phyloP scores from a whole-genome alignment of 2,329 filamentous ascomycete genomes.

The Aspergillus sp. region DNA sequence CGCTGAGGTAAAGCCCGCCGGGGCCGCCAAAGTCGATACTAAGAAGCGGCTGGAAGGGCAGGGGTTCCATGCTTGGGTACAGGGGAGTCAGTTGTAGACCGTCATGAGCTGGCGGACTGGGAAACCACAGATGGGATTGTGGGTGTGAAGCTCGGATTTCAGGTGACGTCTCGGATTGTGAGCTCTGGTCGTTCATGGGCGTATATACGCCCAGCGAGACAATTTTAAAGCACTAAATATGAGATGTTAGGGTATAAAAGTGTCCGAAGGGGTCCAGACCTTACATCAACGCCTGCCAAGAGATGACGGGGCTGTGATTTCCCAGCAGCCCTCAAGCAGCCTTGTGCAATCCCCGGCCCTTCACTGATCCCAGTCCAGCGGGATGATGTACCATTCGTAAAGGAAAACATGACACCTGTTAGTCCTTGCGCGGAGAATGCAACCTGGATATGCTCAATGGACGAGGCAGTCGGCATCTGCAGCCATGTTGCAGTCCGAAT shows the following conservation, averaged over 20 bases:
- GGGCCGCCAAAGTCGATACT: constrained; percentile 14
- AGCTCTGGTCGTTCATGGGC: background rate
- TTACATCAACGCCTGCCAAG: constrained; percentile 10
- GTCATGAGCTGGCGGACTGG: background rate
- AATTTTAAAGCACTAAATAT: background rate
- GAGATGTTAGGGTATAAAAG: background rate
- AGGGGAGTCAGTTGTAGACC: background rate
- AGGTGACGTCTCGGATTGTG: no score
- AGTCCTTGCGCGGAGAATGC: constrained; percentile 7
- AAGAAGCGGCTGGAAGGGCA: constrained; percentile 8
- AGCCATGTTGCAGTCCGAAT: no score
- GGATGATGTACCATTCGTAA: background rate
- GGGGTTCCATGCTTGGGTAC: background rate
- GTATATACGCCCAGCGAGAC: background rate
- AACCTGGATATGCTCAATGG: background rate
- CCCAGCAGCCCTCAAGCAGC: background rate
- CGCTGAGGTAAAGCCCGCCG: constrained; percentile 2
- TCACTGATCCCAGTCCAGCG: constrained; percentile 7
- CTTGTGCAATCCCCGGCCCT: background rate
- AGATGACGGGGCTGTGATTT: background rate
- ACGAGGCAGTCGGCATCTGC: background rate
- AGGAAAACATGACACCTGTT: constrained; percentile 7
- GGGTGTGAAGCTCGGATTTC: background rate
- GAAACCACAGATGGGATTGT: constrained; percentile 3
- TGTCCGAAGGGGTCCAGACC: background rate